phyloP scores from a whole-genome alignment of 2,329 filamentous ascomycete species.

The Cladosporium sp. region DNA sequence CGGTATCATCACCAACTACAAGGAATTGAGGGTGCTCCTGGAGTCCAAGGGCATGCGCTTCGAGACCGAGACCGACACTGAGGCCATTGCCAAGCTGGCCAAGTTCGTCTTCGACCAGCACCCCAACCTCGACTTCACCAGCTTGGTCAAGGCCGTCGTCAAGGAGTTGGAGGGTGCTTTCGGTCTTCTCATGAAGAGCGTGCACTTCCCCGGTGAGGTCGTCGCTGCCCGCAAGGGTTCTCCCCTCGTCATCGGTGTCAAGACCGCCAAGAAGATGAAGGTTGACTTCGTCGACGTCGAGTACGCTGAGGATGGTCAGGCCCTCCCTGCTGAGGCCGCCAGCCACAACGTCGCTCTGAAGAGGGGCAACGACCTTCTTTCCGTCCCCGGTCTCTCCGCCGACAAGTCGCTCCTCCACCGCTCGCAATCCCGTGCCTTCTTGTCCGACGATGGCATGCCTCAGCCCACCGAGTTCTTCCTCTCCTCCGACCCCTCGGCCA shows the following conservation, averaged over 20 bases:
- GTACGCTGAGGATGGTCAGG: slow-evolving; percentile 80
- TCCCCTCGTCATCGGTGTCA: slow-evolving; percentile 93
- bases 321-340: slow-evolving; percentile 87
- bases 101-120: slow-evolving; percentile 98
- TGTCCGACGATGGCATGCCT: slow-evolving; percentile 96
- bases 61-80: slow-evolving; percentile 98
- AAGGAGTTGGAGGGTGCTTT: slow-evolving; percentile 98
- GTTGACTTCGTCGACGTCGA: slow-evolving; percentile 99
- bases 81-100: slow-evolving; percentile 98
- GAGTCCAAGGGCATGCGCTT: slow-evolving; percentile 95
- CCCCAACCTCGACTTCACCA: slow-evolving; percentile 91
- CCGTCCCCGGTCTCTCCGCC: slow-evolving; percentile 77
- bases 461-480: slow-evolving; percentile 99
- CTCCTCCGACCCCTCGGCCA: slow-evolving; percentile 95
- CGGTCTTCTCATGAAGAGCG: slow-evolving; percentile 94
- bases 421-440: slow-evolving; percentile 97
- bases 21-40: slow-evolving; percentile 93
- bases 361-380: slow-evolving; percentile 64
- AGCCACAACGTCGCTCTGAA: slow-evolving; percentile 96
- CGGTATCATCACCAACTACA: slow-evolving; percentile 99
- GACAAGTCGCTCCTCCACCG: slow-evolving; percentile 98
- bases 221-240: slow-evolving; percentile 98
- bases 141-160: slow-evolving; percentile 95
- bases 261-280: slow-evolving; percentile 99
- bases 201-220: slow-evolving; percentile 97